Evolutionary conservation across 345 rosid species (phyloP).

Genomic region (Brassica juncea): DNA sequence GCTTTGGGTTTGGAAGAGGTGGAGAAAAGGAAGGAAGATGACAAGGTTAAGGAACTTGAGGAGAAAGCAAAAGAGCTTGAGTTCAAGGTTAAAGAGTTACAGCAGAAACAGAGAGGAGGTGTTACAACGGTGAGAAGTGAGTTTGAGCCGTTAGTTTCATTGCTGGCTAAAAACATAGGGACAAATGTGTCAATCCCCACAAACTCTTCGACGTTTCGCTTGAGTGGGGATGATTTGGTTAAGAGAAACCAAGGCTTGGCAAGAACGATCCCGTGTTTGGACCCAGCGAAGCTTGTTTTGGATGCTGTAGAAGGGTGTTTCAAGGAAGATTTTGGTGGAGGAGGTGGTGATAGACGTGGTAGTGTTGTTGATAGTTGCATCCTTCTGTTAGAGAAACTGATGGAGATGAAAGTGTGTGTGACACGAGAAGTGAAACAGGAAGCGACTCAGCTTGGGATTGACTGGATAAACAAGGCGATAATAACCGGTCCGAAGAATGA

Average conservation of each 20-base stretch:
- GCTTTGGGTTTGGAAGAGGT: constrained; percentile 18
- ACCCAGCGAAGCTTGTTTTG: constrained; percentile 27
- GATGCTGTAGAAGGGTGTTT: constrained; percentile 20
- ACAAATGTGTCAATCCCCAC: neutral
- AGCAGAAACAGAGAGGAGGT: constrained; percentile 10
- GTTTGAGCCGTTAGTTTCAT: constrained; percentile 22
- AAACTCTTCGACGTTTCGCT: constrained; percentile 3
- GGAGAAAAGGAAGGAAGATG: constrained; percentile 7
- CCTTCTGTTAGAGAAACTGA: constrained; percentile 18
- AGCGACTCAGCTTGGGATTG: constrained; percentile 29
- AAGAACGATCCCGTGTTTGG: constrained; percentile 9
- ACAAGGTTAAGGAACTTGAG: constrained; percentile 13
- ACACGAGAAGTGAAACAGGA: constrained; percentile 13
- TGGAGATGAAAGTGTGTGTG: neutral
- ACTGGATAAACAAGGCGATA: constrained; percentile 14
- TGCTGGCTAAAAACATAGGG: constrained; percentile 22
- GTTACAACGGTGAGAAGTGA: constrained; percentile 12
- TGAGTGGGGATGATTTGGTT: constrained; percentile 12
- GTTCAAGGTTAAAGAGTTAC: constrained; percentile 18
- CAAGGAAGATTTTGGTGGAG: constrained; percentile 6
- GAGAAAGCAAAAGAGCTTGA: constrained; percentile 31
- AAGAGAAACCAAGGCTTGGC: constrained; percentile 21
- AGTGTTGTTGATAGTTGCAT: constrained; percentile 20
- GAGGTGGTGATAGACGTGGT: constrained; percentile 8
- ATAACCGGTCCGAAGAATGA: neutral